Conservation (phyloP, 2,329 filamentous ascomycete genomes). For the Penicillium paneum region DNA sequence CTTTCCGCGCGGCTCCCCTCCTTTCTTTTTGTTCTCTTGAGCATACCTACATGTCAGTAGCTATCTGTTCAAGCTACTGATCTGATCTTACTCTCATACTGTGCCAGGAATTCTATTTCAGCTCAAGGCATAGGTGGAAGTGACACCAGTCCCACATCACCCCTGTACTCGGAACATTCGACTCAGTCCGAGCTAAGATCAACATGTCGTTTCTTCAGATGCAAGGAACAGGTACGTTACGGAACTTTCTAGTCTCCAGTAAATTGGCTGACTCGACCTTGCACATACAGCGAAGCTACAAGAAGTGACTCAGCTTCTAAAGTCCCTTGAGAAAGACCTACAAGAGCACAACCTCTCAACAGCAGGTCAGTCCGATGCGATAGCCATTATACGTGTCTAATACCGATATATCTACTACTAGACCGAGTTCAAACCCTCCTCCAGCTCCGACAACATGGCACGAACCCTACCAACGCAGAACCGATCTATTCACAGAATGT, state of each 20-base stretch:
- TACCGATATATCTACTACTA: conserved; percentile 11
- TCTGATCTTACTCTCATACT: background rate
- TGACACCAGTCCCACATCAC: background rate
- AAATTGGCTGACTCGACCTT: background rate
- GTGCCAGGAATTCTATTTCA: background rate
- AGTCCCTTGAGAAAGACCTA: conserved; percentile 61
- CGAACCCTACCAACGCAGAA: conserved; percentile 67
- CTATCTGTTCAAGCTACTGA: background rate
- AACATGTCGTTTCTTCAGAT: conserved; percentile 28
- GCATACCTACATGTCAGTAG: background rate
- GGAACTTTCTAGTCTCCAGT: background rate
- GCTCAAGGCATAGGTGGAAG: background rate
- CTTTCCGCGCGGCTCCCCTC: conserved; percentile 12
- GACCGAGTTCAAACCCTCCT: conserved; percentile 47
- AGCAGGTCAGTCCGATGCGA: conserved; percentile 52
- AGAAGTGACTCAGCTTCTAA: conserved; percentile 64
- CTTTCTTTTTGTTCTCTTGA: background rate
- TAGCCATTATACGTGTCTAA: too few relatives aligned
- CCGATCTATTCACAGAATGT: conserved; percentile 82
- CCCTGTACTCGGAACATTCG: background rate
- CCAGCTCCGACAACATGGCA: conserved; percentile 74
- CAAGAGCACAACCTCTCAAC: conserved; percentile 56
- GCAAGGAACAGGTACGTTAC: conserved; percentile 28
- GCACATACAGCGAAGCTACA: conserved; percentile 61
- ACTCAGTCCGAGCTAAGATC: background rate